Evolutionary conservation across 371 early-diverging fungal genomes (phyloP), one percentile per base, ranked within the genome.

Genomic region (Mucor saturninus): DNA sequence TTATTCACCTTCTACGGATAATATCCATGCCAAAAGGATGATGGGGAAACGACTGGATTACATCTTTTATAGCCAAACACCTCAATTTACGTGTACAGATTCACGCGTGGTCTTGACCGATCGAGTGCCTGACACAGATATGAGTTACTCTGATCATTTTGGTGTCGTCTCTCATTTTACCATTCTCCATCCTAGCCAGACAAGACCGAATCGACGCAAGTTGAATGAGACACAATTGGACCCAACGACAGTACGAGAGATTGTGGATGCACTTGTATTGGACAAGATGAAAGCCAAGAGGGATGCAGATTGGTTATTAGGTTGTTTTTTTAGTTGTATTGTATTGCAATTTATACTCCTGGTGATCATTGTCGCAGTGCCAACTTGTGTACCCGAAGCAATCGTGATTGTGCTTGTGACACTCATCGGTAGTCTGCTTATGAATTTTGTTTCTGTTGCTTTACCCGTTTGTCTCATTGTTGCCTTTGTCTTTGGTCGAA

Each of bases 91-190:
- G 11, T 81, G 83, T 50, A 49, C 58, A n/a, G 50, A 46, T 7
- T 71, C 73, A 0, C 51, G 67, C 6, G 80, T 85, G 0, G 75
- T 71, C 2, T 56, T 83, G 28, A 69, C 69, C 2, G 76, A 80
- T 10, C 28, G 38, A 14, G 61, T 79, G 13, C 75, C 73, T 1
- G 71, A 58, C 26, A 39, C 72, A 9, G 46, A 45, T 29, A 71
- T 64, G 67, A 71, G 75, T 29, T 68, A 76, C 50, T 81, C 82
- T 8, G 85, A 85, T 58, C 85, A 85, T 54, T 85, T 79, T 70
- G 85, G 74, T 0, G 80, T 85, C 2, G 35, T 56, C n/a, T 54
- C 69, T 6, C 21, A 46, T 13, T 68, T 68, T 56, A 28, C 42
- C 26, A 52, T 48, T 35, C 10, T 42, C 28, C 31, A 10, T 35